Evolutionary conservation across 169 alveolate species (phyloP).

Genomic region (Cryptosporidium xiaoi): DNA sequence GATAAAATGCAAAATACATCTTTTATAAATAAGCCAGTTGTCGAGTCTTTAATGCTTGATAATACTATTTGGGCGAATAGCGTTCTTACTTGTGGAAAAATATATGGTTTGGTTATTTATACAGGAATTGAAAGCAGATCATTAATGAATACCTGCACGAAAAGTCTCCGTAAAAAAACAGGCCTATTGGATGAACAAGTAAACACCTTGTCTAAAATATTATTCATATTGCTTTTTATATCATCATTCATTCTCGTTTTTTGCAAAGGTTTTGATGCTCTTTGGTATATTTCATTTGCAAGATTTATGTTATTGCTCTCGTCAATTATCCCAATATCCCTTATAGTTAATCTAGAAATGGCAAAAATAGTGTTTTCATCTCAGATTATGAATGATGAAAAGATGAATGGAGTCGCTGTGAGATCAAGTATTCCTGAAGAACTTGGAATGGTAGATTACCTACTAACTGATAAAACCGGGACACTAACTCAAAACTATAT

Average conservation of each 20-base stretch:
- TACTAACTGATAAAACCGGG: constrained; percentile 98
- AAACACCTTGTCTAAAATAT: constrained; percentile 79
- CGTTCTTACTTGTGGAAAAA: constrained; percentile 94
- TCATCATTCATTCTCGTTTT: constrained; percentile 78
- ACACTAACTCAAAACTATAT: constrained; percentile 97
- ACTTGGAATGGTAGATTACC: constrained; percentile 94
- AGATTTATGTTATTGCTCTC: constrained; percentile 94
- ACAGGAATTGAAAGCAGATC: constrained; percentile 94
- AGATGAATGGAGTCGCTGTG: constrained; percentile 93
- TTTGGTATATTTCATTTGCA: constrained; percentile 79
- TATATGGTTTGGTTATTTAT: constrained; percentile 92
- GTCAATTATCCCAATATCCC: constrained; percentile 95
- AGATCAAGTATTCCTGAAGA: constrained; percentile 95
- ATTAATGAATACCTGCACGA: constrained; percentile 82
- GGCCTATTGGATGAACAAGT: constrained; percentile 84
- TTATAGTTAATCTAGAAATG: constrained; percentile 96
- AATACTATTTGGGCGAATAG: constrained; percentile 96
- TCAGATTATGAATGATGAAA: constrained; percentile 88
- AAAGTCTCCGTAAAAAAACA: constrained; percentile 74
- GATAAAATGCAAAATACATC: constrained; percentile 26
- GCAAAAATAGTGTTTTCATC: constrained; percentile 93
- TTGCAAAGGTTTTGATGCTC: constrained; percentile 80
- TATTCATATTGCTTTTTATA: constrained; percentile 79
- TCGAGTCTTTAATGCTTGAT: constrained; percentile 80
- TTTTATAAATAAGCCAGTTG: not conserved